Evolutionary conservation across 257 asterid species (phyloP), one percentile per base, ranked within the genome.

Genomic region (Striga asiatica): DNA sequence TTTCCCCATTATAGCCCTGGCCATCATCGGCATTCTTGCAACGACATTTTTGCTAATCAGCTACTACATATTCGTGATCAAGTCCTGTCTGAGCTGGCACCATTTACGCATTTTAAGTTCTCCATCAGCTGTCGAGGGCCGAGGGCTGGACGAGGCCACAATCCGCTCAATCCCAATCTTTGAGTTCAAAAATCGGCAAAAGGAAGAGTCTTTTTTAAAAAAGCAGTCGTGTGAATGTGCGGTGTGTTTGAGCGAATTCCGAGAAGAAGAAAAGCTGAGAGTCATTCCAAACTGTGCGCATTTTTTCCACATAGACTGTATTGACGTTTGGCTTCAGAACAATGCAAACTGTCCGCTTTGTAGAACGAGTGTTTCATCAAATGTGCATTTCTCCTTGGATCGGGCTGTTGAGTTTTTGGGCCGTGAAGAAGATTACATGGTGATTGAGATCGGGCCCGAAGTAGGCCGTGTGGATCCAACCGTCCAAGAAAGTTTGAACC

Each of bases 271-370:
- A 21, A 81, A 75, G 74, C 77, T 89, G 1, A 72, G 95, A 46
- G 51, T 65, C 6, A 81, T 89, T 5, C 98, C 98, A 3, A 74
- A 72, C 5, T 83, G 98, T 23, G 71, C 61, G 23, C 98, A 89
- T 29, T 48, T 78, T 3, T 89, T 89, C 17, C 96, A 89, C 62
- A 76, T 86, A 0, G 98, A 91, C 58, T 91, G 98, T 34, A 91
- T 86, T 5, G 98, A 86, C 51, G 76, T 91, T 9, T 91, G 96
- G 98, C 94, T 91, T 21, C 96, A 83, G 47, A 81, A 74, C 74
- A 91, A 81, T 54, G 88, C 95, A 9, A 91, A 83, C 37, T 91
- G 98, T 58, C 98, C 98, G 0, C 84, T 91, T 7, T 86, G 98
- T 17, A 55, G 96, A 25, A 72, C 62, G 7, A 81, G 85, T 71